Percentiles rank a stretch among this genome's conserved stretches.
Evolutionary conservation across 1,284 basidiomycete species (phyloP).

Genomic region (Heliocybe sulcata): DNA sequence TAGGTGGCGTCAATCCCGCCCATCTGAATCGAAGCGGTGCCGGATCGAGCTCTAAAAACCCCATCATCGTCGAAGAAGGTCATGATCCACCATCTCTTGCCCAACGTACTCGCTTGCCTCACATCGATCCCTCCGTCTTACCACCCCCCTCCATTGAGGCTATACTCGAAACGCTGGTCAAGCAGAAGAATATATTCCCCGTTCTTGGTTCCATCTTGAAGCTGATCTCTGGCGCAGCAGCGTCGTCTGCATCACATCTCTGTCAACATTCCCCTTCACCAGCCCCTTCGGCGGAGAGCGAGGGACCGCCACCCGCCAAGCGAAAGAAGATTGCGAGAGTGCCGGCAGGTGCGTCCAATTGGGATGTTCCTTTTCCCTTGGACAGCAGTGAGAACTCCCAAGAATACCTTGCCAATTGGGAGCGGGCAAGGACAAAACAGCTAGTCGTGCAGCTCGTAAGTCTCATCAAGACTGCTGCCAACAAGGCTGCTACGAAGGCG

Average conservation of each 20-base stretch:
- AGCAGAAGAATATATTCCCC: conserved; percentile 60
- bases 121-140: conserved; percentile 28
- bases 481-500: conserved; percentile 42
- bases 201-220: conserved; percentile 53
- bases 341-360: conserved; percentile 69
- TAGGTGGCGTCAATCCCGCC: conserved; percentile 56
- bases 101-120: conserved; percentile 7
- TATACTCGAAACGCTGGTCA: conserved; percentile 48
- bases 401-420: conserved; percentile 54
- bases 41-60: conserved; percentile 50
- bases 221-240: conserved; percentile 27
- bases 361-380: conserved; percentile 77
- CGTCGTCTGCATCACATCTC: not conserved
- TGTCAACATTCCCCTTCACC: not conserved
- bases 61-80: conserved; percentile 63
- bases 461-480: conserved; percentile 50
- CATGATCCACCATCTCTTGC: conserved; percentile 23
- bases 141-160: conserved; percentile 46
- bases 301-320: conserved; percentile 25
- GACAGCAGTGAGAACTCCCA: conserved; percentile 58
- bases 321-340: conserved; percentile 56
- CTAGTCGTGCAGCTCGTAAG: conserved; percentile 53
- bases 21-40: conserved; percentile 34
- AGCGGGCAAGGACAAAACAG: conserved; percentile 49
- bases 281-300: not conserved